Evolutionary conservation across 2,329 filamentous ascomycete genomes (phyloP).

Genomic region (Purpureocillium lavendulum): DNA sequence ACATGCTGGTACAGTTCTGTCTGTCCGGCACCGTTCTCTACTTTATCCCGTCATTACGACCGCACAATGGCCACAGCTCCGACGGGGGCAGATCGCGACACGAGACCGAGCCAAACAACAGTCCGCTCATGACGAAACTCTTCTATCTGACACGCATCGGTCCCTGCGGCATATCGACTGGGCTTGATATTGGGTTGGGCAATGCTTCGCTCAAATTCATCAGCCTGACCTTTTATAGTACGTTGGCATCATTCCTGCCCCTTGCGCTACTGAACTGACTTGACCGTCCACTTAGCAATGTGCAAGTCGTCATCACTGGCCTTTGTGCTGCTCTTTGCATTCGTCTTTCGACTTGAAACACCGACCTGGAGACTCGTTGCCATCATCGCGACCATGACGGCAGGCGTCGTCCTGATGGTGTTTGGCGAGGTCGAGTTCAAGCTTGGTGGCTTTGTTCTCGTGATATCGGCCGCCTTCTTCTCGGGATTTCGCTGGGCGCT

Average conservation of each 20-base stretch:
- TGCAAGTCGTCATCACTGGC: slow-evolving; percentile 95
- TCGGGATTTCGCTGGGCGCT: slow-evolving; percentile 97
- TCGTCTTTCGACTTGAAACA: slow-evolving; percentile 82
- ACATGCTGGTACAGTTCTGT: slow-evolving; percentile 91
- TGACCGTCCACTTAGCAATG: slow-evolving; percentile 56
- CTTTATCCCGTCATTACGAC: slow-evolving; percentile 74
- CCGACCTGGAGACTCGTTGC: slow-evolving; percentile 77
- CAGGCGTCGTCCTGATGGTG: slow-evolving; percentile 96
- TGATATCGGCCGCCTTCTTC: slow-evolving; percentile 90
- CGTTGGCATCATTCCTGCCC: slow-evolving; percentile 17
- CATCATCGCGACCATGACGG: slow-evolving; percentile 87
- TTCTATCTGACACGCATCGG: slow-evolving; percentile 91
- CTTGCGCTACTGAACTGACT: slow-evolving; percentile 1
- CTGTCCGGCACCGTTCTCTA: slow-evolving; percentile 72
- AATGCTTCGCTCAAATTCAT: slow-evolving; percentile 97
- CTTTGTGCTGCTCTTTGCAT: slow-evolving; percentile 92
- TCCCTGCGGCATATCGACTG: slow-evolving; percentile 86
- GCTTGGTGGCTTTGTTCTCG: slow-evolving; percentile 76
- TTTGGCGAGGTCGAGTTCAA: slow-evolving; percentile 90
- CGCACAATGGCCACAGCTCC: slow-evolving; percentile 40
- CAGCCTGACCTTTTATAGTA: slow-evolving; percentile 90
- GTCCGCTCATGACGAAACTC: slow-evolving; percentile 69
- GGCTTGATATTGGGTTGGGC: slow-evolving; percentile 89
- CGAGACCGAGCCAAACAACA: slow-evolving; percentile 40
- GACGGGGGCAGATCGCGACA: slow-evolving; percentile 42